Conservation (phyloP, 495 filamentous ascomycete species). For the Margaritispora aquatica region DNA sequence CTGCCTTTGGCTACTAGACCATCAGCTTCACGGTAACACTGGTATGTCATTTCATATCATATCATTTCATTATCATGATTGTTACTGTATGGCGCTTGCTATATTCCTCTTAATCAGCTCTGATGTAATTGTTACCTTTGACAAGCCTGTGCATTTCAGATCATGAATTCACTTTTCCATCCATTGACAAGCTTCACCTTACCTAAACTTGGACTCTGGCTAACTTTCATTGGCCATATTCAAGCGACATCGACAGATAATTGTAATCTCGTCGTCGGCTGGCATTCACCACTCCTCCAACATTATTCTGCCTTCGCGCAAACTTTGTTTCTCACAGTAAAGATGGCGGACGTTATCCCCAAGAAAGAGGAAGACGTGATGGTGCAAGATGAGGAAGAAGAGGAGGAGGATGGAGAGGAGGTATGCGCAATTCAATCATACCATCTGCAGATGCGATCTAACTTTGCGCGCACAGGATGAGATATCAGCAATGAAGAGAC, state of each 20-base stretch:
- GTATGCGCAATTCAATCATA: constrained; percentile 9
- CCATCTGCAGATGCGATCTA: background rate
- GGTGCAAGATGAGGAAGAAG: constrained; percentile 16
- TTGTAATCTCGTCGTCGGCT: background rate
- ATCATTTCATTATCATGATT: too few relatives aligned
- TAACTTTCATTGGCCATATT: background rate
- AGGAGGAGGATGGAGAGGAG: constrained; percentile 23
- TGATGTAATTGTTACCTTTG: background rate
- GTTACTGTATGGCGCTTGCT: too few relatives aligned
- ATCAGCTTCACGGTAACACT: too few relatives aligned
- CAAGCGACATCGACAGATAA: background rate
- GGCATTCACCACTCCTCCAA: background rate
- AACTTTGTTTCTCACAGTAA: background rate
- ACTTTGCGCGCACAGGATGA: constrained; percentile 57
- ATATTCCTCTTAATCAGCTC: too few relatives aligned
- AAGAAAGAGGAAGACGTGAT: constrained; percentile 21
- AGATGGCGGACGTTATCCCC: constrained; percentile 20
- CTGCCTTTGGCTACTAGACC: background rate
- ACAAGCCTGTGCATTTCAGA: background rate
- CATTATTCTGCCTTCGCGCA: background rate
- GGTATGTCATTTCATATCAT: too few relatives aligned
- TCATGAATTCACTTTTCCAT: background rate
- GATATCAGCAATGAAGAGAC: constrained; percentile 94
- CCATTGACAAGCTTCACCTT: background rate
- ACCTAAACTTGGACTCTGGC: background rate